These are phyloP conservation scores for Alternaria triticina DNA, from an alignment of 2,329 filamentous ascomycete genomes.

Conservation along the genomic window DNA sequence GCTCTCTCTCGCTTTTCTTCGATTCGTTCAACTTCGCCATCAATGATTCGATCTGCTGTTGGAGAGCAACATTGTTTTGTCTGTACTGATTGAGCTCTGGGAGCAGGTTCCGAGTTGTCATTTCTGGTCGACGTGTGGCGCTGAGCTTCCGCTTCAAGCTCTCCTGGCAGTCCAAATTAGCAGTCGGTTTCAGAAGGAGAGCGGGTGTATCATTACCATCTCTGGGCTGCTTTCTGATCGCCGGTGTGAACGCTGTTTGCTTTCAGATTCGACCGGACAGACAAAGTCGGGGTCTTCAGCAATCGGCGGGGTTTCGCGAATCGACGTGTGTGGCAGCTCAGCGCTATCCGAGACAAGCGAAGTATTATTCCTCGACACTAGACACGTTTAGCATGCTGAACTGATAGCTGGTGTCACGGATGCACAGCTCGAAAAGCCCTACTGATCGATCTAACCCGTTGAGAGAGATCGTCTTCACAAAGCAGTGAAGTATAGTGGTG, in stretches of 20 bases:
- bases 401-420: constrained; percentile 12
- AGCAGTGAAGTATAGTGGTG: constrained; percentile 4
- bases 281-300: constrained; percentile 27
- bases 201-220: constrained; percentile 18
- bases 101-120: constrained; percentile 41
- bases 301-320: constrained; percentile 22
- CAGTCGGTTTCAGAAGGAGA: not conserved
- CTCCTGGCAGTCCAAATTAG: constrained; percentile 22
- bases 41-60: constrained; percentile 47
- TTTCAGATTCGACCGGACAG: constrained; percentile 32
- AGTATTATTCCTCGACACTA: constrained; percentile 39
- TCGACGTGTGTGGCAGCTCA: constrained; percentile 29
- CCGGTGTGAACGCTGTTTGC: constrained; percentile 33
- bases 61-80: constrained; percentile 43
- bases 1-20: constrained; percentile 43
- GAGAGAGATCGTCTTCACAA: not conserved
- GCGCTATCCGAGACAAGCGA: constrained; percentile 34
- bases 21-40: constrained; percentile 50
- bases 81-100: constrained; percentile 49
- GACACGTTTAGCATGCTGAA: constrained; percentile 21
- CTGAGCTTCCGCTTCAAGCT: constrained; percentile 49
- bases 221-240: constrained; percentile 34
- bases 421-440: constrained; percentile 1
- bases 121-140: constrained; percentile 40
- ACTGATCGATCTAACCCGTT: not conserved